Percentiles rank a stretch among this genome's conserved stretches.
Evolutionary conservation across 345 rosid genomes (phyloP).

Genomic region (Dovyalis caffra): DNA sequence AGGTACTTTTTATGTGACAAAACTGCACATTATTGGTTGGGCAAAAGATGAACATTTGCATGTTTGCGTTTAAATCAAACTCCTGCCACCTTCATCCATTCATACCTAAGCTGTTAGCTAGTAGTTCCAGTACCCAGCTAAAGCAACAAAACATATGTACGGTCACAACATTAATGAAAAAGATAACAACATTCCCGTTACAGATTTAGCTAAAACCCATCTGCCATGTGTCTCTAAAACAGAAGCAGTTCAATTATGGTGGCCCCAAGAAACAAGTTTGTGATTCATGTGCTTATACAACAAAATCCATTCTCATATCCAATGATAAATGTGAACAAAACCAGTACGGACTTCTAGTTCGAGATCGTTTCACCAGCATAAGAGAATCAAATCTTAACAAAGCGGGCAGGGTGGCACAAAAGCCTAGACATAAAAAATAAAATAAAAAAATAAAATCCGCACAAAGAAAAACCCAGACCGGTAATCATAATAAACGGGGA

Average conservation of each 20-base stretch:
- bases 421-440: neutral
- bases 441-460: constrained; percentile 11
- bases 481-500: neutral
- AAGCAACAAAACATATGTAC: constrained; percentile 3
- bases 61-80: neutral
- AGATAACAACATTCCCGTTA: constrained; percentile 6
- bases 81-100: constrained; percentile 1
- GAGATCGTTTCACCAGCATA: neutral
- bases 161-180: neutral
- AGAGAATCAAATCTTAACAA: constrained; percentile 17
- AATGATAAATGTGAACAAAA: constrained; percentile 2
- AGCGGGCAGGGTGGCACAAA: constrained; percentile 23
- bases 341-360: neutral
- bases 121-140: neutral
- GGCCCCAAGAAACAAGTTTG: neutral
- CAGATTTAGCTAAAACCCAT: constrained; percentile 6
- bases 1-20: neutral
- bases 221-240: neutral
- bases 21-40: neutral
- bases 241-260: constrained; percentile 1
- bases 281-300: neutral
- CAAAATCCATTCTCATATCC: constrained; percentile 19
- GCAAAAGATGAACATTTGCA: neutral
- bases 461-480: constrained; percentile 13
- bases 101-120: neutral